phyloP scores from a whole-genome alignment of 139 green algal genomes.

The Parachlorella kessleri region DNA sequence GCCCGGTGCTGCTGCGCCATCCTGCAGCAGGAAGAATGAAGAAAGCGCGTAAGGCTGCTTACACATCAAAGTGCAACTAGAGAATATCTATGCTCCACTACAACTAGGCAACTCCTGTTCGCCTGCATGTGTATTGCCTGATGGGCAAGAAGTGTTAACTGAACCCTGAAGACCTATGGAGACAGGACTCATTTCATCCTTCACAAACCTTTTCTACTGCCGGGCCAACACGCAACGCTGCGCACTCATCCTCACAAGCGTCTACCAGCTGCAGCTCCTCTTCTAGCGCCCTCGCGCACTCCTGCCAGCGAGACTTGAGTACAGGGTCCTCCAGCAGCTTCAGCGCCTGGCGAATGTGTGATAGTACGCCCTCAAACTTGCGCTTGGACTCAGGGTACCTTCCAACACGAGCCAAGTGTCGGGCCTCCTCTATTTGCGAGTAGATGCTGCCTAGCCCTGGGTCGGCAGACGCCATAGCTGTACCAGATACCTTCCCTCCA shows the following conservation, averaged over 20 bases:
- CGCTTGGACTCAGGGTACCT: neutral
- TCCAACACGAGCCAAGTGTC: neutral
- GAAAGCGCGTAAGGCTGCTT: too few relatives aligned
- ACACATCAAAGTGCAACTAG: too few relatives aligned
- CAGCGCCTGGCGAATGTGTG: neutral
- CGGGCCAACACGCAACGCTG: conserved; percentile 36
- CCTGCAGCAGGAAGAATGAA: too few relatives aligned
- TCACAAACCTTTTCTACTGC: too few relatives aligned
- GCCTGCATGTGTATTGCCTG: neutral
- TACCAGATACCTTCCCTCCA: too few relatives aligned
- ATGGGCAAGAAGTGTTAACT: neutral
- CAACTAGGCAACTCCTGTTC: neutral
- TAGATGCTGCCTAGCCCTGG: neutral
- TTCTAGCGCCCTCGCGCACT: conserved; percentile 48
- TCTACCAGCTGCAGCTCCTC: conserved; percentile 55
- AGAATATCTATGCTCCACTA: too few relatives aligned
- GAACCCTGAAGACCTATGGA: neutral
- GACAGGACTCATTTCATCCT: too few relatives aligned
- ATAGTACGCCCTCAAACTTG: neutral
- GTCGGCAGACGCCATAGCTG: too few relatives aligned
- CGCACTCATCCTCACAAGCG: conserved; percentile 43
- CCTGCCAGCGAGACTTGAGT: neutral
- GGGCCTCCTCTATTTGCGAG: neutral
- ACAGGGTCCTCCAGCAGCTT: neutral
- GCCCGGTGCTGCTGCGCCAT: too few relatives aligned